These are phyloP conservation scores for Taxawa tesnikishii DNA, from an alignment of 2,329 filamentous ascomycete genomes.

Conservation along the genomic window DNA sequence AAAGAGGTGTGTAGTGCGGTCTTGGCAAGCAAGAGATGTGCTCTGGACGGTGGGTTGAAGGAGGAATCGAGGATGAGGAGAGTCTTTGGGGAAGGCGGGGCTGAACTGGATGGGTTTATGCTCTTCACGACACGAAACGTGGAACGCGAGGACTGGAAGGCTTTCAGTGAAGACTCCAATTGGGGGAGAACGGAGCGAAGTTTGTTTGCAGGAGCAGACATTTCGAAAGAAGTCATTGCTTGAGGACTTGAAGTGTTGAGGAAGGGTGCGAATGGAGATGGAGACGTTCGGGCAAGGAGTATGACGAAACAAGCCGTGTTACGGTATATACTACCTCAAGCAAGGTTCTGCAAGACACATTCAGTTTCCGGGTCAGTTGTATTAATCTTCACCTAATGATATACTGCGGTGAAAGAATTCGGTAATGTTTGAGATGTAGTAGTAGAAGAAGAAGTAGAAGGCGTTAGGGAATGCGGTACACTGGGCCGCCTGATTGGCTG, in stretches of 20 bases:
- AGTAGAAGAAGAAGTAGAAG: constrained; percentile 1
- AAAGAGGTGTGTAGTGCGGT: constrained; percentile 34
- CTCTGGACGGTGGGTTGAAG: constrained; percentile 52
- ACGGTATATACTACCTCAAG: no score
- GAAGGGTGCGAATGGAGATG: no score
- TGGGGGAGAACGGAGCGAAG: constrained; percentile 20
- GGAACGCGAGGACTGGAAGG: constrained; percentile 27
- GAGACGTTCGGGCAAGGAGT: no score
- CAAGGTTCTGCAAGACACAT: no score
- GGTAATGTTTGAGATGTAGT: constrained; percentile 3
- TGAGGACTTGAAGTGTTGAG: no score
- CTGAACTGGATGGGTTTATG: constrained; percentile 11
- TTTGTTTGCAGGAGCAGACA: constrained; percentile 4
- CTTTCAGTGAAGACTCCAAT: constrained; percentile 28
- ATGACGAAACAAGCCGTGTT: no score
- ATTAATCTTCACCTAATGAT: neutral
- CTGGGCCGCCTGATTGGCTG: no score
- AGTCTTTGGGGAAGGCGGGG: constrained; percentile 21
- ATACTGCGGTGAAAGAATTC: constrained; percentile 5
- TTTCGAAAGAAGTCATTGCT: no score
- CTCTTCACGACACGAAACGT: constrained; percentile 24
- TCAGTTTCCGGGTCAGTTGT: constrained; percentile 2
- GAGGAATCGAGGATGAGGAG: constrained; percentile 55
- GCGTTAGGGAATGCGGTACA: no score
- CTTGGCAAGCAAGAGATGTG: constrained; percentile 43